Base-by-base conservation (phyloP, 2,329 filamentous ascomycete species). In the Arthrinium puccinioides region DNA sequence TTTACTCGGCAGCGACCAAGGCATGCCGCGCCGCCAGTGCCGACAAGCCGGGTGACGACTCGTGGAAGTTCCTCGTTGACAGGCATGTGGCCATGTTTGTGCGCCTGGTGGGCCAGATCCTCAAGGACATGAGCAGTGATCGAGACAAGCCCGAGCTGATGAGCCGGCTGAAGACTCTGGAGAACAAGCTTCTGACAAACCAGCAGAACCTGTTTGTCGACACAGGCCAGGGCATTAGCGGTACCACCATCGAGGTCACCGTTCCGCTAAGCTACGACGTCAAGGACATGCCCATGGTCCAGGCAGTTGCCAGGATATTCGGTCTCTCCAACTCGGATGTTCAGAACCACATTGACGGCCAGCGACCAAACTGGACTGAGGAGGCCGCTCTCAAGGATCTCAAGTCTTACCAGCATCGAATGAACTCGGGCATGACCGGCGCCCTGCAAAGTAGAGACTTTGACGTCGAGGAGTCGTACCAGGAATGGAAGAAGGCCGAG, bases 271-370 rank as follows among this genome's bases (percentile, higher is more conserved):
- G 80, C 54, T 87, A 95, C 60, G 87, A 96, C 60, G 83, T 97
- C 55, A 95, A 92, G 62, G 92, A 98, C 56, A 98, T 98, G 92
- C 82, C 82, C 25, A 75, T 96, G 63, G 92, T 95, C 20, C 83
- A 92, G 57, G 76, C 83, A 24, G 89, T 98, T 19, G 85, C 84
- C 35, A 82, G 75, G 50, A 85, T 96, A 45, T 98, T 97, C 61
- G 84, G 84, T 30, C 72, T 90, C 41, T 79, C 80, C 29, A 79
- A 84, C 47, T 79, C 81, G 2, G 81, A 92, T 48, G 82, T 89
- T 6, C 92, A 98, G 63, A 75, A 76, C 29, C 89, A 96, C 52
- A 86, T 98, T 54, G 84, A 94, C 59, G 75, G 79, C 33, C 78
- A 94, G 60, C 84, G 83, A 48, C 71, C 78, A 5, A 62, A 76